Percentiles rank a stretch among this genome's conserved stretches.
These are phyloP conservation scores for Fusarium mundagurra DNA, from an alignment of 2,329 filamentous ascomycete species.

Conservation along the genomic window DNA sequence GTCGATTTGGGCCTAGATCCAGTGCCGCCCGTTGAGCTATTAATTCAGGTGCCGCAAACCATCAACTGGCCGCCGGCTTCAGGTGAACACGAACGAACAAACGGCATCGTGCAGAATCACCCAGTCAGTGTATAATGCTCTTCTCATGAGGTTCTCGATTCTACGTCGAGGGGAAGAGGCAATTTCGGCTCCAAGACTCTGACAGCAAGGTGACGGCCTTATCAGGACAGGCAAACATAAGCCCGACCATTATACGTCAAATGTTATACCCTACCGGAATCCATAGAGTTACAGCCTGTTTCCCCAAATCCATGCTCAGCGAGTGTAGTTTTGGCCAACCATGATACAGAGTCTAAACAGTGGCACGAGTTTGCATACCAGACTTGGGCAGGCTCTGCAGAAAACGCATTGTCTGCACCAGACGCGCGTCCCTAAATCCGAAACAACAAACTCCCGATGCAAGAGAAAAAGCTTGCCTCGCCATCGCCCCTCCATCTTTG, in stretches of 20 bases:
- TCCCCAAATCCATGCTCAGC: slow-evolving; percentile 12
- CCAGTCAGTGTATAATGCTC: neutral
- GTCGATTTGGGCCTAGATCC: neutral
- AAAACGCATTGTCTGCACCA: slow-evolving; percentile 22
- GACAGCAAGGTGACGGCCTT: neutral
- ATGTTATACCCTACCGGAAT: slow-evolving; percentile 6
- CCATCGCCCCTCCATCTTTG: slow-evolving; percentile 12
- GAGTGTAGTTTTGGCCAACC: slow-evolving; percentile 14
- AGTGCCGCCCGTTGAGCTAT: neutral
- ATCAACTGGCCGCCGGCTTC: slow-evolving; percentile 34
- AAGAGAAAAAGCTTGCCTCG: neutral
- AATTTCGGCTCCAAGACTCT: neutral
- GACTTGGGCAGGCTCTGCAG: slow-evolving; percentile 23
- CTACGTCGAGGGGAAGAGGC: neutral
- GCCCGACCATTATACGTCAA: neutral
- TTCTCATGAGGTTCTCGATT: neutral
- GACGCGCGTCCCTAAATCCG: slow-evolving; percentile 35
- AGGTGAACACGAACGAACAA: slow-evolving; percentile 37
- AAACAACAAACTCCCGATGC: slow-evolving; percentile 30
- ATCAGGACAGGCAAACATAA: neutral
- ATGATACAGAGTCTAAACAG: slow-evolving; percentile 13
- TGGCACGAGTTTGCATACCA: slow-evolving; percentile 41
- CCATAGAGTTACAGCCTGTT: slow-evolving; percentile 8
- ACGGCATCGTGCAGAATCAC: slow-evolving; percentile 3
- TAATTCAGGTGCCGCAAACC: slow-evolving; percentile 31